Conservation (phyloP, 176 grass and related monocot genomes). For the Oropetium thomaeum region DNA sequence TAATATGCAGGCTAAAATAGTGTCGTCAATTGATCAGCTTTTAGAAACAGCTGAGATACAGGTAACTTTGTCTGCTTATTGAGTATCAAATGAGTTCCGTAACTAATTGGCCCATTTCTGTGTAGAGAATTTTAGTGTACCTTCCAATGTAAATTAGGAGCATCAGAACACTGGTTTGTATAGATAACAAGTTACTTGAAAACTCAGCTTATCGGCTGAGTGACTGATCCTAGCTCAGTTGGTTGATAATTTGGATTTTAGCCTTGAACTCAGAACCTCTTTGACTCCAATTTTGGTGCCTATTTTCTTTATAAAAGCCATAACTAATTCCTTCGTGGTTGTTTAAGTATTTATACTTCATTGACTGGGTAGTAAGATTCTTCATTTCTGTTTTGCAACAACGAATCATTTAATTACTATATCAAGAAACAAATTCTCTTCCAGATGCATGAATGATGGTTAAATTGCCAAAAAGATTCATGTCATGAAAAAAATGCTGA, state of each 20-base stretch:
- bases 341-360: not conserved
- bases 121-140: not conserved
- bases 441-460: not conserved
- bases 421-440: not conserved
- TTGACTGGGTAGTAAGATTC: not conserved
- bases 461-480: not conserved
- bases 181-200: constrained; percentile 5
- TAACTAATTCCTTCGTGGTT: not conserved
- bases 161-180: not conserved
- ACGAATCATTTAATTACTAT: not conserved
- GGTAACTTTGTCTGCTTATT: constrained; percentile 31
- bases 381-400: not conserved
- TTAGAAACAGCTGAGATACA: constrained; percentile 75
- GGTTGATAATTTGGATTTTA: not conserved
- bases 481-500: not conserved
- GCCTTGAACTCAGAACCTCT: not conserved
- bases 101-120: constrained; percentile 2
- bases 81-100: not conserved
- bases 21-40: constrained; percentile 72
- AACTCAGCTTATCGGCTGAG: not conserved
- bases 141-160: not conserved
- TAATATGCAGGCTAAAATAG: constrained; percentile 70
- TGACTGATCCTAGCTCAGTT: not conserved
- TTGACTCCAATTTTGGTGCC: not conserved
- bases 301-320: not conserved